Evolutionary conservation across 176 grass and related monocot genomes (phyloP).

Genomic region (Chloris gayana): DNA sequence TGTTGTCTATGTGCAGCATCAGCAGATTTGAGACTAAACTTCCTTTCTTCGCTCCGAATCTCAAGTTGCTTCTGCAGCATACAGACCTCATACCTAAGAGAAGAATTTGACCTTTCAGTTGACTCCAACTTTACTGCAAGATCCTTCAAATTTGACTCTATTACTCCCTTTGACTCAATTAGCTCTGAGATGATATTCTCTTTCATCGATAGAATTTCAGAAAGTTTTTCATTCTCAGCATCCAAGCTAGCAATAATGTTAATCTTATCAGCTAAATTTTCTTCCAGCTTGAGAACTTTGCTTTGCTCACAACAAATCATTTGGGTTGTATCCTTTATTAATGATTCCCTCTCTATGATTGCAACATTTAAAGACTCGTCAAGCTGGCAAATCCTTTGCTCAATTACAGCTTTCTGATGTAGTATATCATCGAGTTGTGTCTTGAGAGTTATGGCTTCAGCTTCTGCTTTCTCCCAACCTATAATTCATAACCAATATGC

Average conservation of each 20-base stretch:
- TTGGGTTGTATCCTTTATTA: conserved; percentile 56
- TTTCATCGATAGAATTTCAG: conserved; percentile 62
- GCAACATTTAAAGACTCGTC: conserved; percentile 70
- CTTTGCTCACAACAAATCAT: conserved; percentile 77
- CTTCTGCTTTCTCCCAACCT: conserved; percentile 96
- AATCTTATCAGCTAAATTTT: conserved; percentile 57
- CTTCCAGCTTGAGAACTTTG: conserved; percentile 67
- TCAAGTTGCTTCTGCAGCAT: conserved; percentile 97
- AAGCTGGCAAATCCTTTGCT: conserved; percentile 65
- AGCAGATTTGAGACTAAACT: conserved; percentile 86
- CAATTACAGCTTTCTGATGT: conserved; percentile 54
- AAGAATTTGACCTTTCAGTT: conserved; percentile 71
- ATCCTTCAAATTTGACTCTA: conserved; percentile 59
- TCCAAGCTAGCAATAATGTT: conserved; percentile 65
- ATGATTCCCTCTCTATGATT: conserved; percentile 66
- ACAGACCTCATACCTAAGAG: conserved; percentile 89
- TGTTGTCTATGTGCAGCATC: conserved; percentile 83
- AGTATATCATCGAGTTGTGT: conserved; percentile 69
- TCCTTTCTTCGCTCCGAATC: conserved; percentile 87
- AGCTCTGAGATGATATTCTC: conserved; percentile 62
- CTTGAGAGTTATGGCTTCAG: conserved; percentile 69
- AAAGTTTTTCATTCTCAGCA: conserved; percentile 68
- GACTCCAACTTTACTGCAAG: conserved; percentile 54
- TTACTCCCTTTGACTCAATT: conserved; percentile 55
- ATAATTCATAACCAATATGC: conserved; percentile 5